Base-by-base conservation (phyloP, 2,329 filamentous ascomycete species). In the Xylariales sp. region DNA sequence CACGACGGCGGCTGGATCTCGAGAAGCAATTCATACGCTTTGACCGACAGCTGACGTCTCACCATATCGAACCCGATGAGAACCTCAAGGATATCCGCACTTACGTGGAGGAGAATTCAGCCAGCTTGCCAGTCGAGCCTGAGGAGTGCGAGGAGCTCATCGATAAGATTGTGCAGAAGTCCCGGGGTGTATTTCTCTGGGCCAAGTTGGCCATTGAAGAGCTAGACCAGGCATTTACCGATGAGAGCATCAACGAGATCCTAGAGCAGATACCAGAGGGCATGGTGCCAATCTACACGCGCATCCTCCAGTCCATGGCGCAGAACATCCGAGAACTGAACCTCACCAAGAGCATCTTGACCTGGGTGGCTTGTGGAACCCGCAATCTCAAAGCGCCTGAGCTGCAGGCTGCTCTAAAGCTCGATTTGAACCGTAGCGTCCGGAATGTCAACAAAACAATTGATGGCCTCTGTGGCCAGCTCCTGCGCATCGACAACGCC, bases 141-240 rank as follows among this genome's bases (percentile, higher is more conserved):
- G 25, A 13, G 13, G 10, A 14, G 7, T 18, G 19, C 17, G 40
- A 40, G 7, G 38, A 29, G 10, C 40, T 53, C 8, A 40, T 52
- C 7, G 23, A 46, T 2, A 42, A 49, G 19, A 47, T 54, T 5
- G 38, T 52, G 4, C 27, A 40, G 10, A 52, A 49, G 25, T 54
- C 49, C 1, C 46, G 49, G 13, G 50, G 49, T 14, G 45, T 50
- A 17, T 54, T 54, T 31, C 43, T 54, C 6, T 54, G 51, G 51
- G 50, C 48, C 4, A 48, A 49, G 3, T 40, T 54, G 3, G 49
- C 45, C 20, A 40, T 51, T 30, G 38, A 38, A 2, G 33, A 42
- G 4, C 40, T 53, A 2, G 45, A 50, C 5, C 41, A 47, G 2
- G 42, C 38, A 2, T 48, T 51, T 42, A 51, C 41, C 17, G 29